Base-by-base conservation (phyloP, 768 basidiomycete species). In the Amanita subjunquillea region DNA sequence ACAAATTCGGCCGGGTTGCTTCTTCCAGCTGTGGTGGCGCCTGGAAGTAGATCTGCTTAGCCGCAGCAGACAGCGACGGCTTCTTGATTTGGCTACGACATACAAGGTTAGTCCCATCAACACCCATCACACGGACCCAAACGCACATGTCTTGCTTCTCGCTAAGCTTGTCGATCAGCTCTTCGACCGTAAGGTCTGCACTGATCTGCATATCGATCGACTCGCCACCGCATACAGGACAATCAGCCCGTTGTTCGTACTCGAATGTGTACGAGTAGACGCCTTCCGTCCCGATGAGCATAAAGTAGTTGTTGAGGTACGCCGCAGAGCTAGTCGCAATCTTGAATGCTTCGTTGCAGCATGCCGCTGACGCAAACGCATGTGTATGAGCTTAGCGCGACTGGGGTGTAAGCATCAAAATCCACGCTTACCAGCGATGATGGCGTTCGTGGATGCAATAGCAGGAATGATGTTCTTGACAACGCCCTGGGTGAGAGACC, bases 391-490 rank as follows among this genome's bases (percentile, higher is more conserved):
- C 25, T 50, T 8, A 52, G 48, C 37, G 20, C 10, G 20, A 20
- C 20, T 27, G 4, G 3, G 27, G 27, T 4, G 6, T 7, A 7
- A 29, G 6, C 27, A 5, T 29, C 27, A 29, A 29, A 9, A 41
- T 22, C 15, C 15, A 50, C 13, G 10, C 76, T 39, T 58, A 89
- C 92, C 93, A 45, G 96, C 90, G 54, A 99, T 93, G 65, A 98
- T 94, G 34, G 96, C 96, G 62, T 99, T 99, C 13, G 96, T 99
- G 0, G 91, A 94, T 2, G 96, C 96, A 58, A 99, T 98, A 41
- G 96, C 95, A 20, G 96, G 95, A 57, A 99, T 98, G 68, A 99
- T 96, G 61, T 96, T 96, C 78, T 99, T 99, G 43, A 99, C 96
- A 49, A 99, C 96, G 40, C 96, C 96, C 65, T 99, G 96, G 0